Evolutionary conservation across 2,329 filamentous ascomycete genomes (phyloP).

Genomic region (Hypoxylon sp.): DNA sequence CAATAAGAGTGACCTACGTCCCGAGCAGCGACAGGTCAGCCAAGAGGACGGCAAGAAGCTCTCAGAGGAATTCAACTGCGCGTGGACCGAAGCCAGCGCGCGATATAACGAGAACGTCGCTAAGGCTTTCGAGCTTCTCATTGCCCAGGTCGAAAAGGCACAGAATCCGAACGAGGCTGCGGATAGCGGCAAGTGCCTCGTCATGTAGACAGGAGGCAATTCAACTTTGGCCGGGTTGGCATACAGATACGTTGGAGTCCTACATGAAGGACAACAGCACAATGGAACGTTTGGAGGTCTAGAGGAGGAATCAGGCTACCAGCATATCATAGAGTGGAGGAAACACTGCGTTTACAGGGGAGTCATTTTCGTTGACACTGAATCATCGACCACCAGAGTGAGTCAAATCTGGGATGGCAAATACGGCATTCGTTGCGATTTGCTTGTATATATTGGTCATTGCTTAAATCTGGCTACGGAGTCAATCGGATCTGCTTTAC

Average conservation of each 20-base stretch:
- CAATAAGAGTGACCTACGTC: constrained; percentile 95
- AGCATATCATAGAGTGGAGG: neutral
- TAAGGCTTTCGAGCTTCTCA: constrained; percentile 93
- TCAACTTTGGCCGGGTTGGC: neutral
- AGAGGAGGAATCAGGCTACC: constrained; percentile 14
- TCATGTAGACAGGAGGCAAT: constrained; percentile 79
- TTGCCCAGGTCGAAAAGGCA: constrained; percentile 93
- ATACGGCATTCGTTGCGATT: constrained; percentile 17
- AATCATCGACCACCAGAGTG: constrained; percentile 22
- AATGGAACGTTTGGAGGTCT: constrained; percentile 22
- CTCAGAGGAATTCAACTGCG: constrained; percentile 89
- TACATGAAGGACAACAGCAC: neutral
- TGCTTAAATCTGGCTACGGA: constrained; percentile 27
- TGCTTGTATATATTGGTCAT: constrained; percentile 39
- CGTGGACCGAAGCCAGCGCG: constrained; percentile 94
- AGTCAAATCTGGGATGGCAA: constrained; percentile 1
- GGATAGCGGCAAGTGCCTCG: constrained; percentile 81
- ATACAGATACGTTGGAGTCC: constrained; percentile 12
- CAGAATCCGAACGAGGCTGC: constrained; percentile 90
- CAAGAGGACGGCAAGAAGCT: constrained; percentile 88
- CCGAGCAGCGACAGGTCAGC: constrained; percentile 92
- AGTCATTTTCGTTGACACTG: constrained; percentile 15
- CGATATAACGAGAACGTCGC: constrained; percentile 94
- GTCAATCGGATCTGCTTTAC: constrained; percentile 34
- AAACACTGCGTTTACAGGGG: neutral